Conservation (phyloP, 2,329 filamentous ascomycete species). For the Xylaria sp. region DNA sequence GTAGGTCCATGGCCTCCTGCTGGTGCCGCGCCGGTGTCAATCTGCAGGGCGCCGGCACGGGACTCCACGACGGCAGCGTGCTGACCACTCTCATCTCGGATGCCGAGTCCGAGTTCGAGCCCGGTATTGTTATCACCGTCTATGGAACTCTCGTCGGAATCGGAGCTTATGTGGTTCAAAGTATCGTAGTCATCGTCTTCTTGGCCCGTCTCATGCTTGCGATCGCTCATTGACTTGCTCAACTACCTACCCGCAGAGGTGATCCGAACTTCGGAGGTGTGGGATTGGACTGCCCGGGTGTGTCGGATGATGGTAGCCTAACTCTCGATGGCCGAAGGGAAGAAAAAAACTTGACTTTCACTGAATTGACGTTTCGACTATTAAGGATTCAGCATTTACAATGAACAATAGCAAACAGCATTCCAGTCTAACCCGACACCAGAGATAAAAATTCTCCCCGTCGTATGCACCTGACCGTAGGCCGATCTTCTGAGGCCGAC, state of each 20-base stretch:
- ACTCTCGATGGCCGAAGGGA: neutral
- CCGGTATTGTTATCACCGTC: slow-evolving; percentile 3
- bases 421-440: neutral
- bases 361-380: neutral
- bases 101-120: slow-evolving; percentile 12
- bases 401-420: neutral
- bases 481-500: slow-evolving; percentile 22
- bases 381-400: neutral
- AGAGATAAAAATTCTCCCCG: neutral
- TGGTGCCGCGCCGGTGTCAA: slow-evolving; percentile 13
- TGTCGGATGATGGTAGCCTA: neutral
- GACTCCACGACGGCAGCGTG: slow-evolving; percentile 14
- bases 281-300: neutral
- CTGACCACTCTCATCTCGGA: slow-evolving; percentile 17
- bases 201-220: slow-evolving; percentile 11
- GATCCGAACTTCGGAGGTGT: slow-evolving; percentile 3
- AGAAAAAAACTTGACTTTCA: neutral
- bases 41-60: slow-evolving; percentile 14
- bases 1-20: neutral
- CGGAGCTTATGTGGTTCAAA: slow-evolving; percentile 23
- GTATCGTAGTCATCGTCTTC: slow-evolving; percentile 21
- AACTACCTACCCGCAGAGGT: neutral
- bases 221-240: slow-evolving; percentile 22
- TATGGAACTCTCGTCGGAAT: slow-evolving; percentile 17
- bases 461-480: slow-evolving; percentile 12